These are phyloP conservation scores for Strobilomyces confusus DNA, from an alignment of 768 basidiomycete genomes.

Conservation along the genomic window DNA sequence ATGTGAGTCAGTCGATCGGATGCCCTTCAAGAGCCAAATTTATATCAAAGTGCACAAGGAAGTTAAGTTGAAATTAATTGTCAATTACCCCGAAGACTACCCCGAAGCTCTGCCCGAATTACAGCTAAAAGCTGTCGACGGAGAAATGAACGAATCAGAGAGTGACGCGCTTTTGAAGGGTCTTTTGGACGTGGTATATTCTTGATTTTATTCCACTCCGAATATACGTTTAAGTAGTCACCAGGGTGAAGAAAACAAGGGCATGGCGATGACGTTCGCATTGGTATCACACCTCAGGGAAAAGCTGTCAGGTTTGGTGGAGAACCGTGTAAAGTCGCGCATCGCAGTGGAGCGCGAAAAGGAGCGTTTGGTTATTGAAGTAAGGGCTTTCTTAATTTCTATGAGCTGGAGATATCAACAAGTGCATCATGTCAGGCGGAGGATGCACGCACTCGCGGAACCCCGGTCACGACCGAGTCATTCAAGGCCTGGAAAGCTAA, in stretches of 20 bases:
- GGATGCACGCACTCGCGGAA: slow-evolving; percentile 83
- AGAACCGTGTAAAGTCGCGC: slow-evolving; percentile 50
- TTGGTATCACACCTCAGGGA: slow-evolving; percentile 84
- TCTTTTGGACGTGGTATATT: slow-evolving; percentile 53
- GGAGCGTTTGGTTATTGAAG: slow-evolving; percentile 74
- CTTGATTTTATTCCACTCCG: slow-evolving; percentile 3
- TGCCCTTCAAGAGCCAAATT: slow-evolving; percentile 7
- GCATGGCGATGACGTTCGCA: slow-evolving; percentile 98
- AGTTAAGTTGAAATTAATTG: slow-evolving; percentile 74
- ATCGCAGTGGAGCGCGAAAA: slow-evolving; percentile 66
- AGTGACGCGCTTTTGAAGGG: slow-evolving; percentile 50
- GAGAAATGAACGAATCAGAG: slow-evolving; percentile 59
- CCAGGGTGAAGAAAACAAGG: slow-evolving; percentile 80
- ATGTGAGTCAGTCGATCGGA: slow-evolving; percentile 36
- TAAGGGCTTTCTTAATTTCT: slow-evolving; percentile 27
- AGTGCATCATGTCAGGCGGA: slow-evolving; percentile 57
- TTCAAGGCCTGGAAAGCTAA: slow-evolving; percentile 79
- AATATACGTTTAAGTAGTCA: neutral
- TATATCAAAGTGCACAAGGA: slow-evolving; percentile 24
- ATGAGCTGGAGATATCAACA: neutral
- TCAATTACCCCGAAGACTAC: slow-evolving; percentile 78
- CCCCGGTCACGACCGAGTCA: slow-evolving; percentile 79
- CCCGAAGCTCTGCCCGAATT: slow-evolving; percentile 81
- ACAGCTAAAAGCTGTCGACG: slow-evolving; percentile 58
- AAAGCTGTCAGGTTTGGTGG: slow-evolving; percentile 61